Base-by-base conservation (phyloP, 2,329 filamentous ascomycete species). In the Colletotrichum tropicale region DNA sequence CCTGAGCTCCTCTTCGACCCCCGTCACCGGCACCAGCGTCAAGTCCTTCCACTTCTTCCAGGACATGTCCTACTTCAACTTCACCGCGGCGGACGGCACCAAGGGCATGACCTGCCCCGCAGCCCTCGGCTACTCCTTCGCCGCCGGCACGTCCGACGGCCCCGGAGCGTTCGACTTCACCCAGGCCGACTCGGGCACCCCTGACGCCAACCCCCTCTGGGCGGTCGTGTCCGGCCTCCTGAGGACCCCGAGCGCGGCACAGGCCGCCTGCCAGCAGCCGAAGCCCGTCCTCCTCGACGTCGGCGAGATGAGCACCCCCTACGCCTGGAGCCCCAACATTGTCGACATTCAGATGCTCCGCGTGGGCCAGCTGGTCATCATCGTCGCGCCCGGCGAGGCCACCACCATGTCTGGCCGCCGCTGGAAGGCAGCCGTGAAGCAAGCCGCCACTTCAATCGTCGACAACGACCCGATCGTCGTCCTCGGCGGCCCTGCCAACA, bases 131-230 rank as follows among this genome's bases (percentile, higher is more conserved):
- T 98, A 97, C 82, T 96, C 94, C 0, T 98, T 98, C 82, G 96
- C 96, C 1, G 96, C 95, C 1, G 96, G 96, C 13, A 98, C 96
- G 0, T 95, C 95, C 0, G 96, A 98, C 82, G 95, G 96, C 8
- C 96, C 96, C 0, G 96, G 96, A 1, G 93, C 92, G 0, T 98
- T 98, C 80, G 96, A 98, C 84, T 98, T 98, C 82, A 97, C 95
- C 2, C 96, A 98, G 82, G 96, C 96, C 78, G 91, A 94, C 78
- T 91, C 92, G 1, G 93, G 93, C 36, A 88, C 91, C n/a, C 93
- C 95, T 55, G 90, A 90, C 26, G 82, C 83, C 61, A 95, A 93
- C 78, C 95, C 95, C 0, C 85, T 98, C 6, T 98, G 96, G 96
- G 87, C 88, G 28, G 87, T 95, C 9, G 95, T 98, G 4, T 93